Base-by-base conservation (phyloP, 352 stramenopile genomes). In the Thraustochytrium striatum region DNA sequence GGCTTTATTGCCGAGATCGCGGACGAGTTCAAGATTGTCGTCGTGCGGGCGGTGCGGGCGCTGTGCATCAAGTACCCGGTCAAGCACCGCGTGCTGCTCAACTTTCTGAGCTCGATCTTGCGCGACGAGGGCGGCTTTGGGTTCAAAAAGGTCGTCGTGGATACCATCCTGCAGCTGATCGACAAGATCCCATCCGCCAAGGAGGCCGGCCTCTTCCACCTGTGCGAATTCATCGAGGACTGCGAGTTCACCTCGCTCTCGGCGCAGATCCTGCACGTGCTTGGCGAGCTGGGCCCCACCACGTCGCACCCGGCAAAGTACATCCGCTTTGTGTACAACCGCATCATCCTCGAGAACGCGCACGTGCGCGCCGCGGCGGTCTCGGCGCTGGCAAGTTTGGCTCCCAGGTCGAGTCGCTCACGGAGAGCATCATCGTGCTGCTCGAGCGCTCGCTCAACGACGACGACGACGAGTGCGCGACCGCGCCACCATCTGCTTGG, bases 291-390 rank as follows among this genome's bases (percentile, higher is more conserved):
- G 62, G 97, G 95, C 13, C 95, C 96, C 0, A 93, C 86, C 44
- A 98, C 95, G 0, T 91, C 89, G 2, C 87, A 90, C n/a, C 95
- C 96, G 1, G 92, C 93, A 9, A 89, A 94, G 33, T 99, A 98
- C 92, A 99, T 99, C 82, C 93, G 96, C 62, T 99, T 98, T 85
- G 97, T 99, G 65, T 98, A 98, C 86, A 99, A 99, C 88, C 93
- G 96, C 55, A 90, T 99, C 57, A 99, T 99, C 84, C 85, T 99
- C 32, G 97, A 99, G 85, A 99, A 98, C 84, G 91, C 95, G 0
- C 87, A 91, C 11, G 93, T 99, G 57, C 90, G 97, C 57, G 96
- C 97, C 9, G 97, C 97, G 11, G 96, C 97, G 1, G 92, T 99
- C 58, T 93, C 91, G 25, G 92, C 95, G 28, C 88, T 99, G 89